A percentile compares a stretch with the other conserved stretches of the same genome.
phyloP scores from a whole-genome alignment of 768 basidiomycete genomes.

The Gelatoporia subvermispora region DNA sequence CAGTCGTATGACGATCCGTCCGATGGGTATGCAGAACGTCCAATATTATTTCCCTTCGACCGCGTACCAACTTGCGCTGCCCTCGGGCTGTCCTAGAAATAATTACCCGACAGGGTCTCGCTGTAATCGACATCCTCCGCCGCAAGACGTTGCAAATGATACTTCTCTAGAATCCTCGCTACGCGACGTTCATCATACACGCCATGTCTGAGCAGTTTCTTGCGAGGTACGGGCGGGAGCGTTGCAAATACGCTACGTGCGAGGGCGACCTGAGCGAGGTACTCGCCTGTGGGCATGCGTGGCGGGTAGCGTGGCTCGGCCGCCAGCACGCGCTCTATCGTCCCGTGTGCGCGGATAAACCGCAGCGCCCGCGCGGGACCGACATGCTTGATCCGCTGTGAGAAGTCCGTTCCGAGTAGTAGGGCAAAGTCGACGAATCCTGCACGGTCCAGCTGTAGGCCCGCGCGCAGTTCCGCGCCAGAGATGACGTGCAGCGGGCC shows the following conservation, averaged over 20 bases:
- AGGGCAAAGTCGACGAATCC: conserved; percentile 81
- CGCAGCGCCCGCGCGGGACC: conserved; percentile 77
- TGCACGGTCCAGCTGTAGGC: conserved; percentile 50
- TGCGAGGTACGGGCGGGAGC: conserved; percentile 57
- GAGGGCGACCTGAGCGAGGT: conserved; percentile 57
- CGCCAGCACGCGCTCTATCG: conserved; percentile 67
- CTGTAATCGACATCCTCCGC: conserved; percentile 38
- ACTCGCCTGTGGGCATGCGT: conserved; percentile 40
- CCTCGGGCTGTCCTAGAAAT: conserved; percentile 58
- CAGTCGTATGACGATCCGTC: no score
- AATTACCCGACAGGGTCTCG: conserved; percentile 54
- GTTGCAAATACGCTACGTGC: conserved; percentile 64
- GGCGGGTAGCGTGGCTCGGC: conserved; percentile 46
- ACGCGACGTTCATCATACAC: conserved; percentile 40
- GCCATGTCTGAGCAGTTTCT: conserved; percentile 27
- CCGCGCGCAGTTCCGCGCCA: conserved; percentile 54
- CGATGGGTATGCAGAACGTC: no score
- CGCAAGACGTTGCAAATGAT: conserved; percentile 40
- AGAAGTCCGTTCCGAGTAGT: conserved; percentile 88
- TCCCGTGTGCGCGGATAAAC: conserved; percentile 64
- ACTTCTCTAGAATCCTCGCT: conserved; percentile 42
- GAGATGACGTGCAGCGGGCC: conserved; percentile 61
- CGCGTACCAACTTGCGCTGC: background rate
- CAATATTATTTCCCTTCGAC: no score
- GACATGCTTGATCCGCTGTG: conserved; percentile 75